A percentile compares a stretch with the other conserved stretches of the same genome.
Conservation (phyloP, 1,284 basidiomycete genomes). For the Apiotrichum brassicae region DNA sequence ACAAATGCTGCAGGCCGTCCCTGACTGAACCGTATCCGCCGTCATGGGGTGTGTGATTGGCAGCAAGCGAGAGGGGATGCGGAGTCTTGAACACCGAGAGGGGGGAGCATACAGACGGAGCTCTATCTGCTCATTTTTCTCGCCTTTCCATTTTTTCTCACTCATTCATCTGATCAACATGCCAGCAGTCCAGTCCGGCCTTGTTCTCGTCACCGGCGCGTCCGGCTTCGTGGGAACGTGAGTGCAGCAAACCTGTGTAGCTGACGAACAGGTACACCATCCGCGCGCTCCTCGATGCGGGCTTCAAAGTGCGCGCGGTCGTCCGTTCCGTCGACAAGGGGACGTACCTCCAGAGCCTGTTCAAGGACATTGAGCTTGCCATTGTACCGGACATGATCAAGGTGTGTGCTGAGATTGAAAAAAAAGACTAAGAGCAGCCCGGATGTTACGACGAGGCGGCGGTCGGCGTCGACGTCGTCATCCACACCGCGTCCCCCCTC, state of each 20-base stretch:
- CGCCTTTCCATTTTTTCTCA: too few relatives aligned
- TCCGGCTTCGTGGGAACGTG: conserved; percentile 25
- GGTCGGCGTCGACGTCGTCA: conserved; percentile 59
- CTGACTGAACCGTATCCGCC: too few relatives aligned
- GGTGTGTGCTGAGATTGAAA: conserved; percentile 30
- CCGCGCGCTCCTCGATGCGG: conserved; percentile 26
- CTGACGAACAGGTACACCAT: conserved; percentile 20
- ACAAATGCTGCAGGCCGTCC: too few relatives aligned
- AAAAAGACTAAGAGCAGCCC: conserved; percentile 41
- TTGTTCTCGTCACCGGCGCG: conserved; percentile 35
- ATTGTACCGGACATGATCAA: conserved; percentile 56
- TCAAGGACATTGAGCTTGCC: conserved; percentile 50
- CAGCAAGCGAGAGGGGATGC: too few relatives aligned
- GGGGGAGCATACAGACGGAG: too few relatives aligned
- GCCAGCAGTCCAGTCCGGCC: conserved; percentile 47
- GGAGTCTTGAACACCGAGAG: too few relatives aligned
- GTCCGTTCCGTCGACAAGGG: conserved; percentile 55
- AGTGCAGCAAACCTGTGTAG: neutral
- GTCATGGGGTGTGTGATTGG: too few relatives aligned
- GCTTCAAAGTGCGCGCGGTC: conserved; percentile 52
- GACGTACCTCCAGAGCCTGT: conserved; percentile 50
- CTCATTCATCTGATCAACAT: conserved; percentile 31
- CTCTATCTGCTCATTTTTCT: too few relatives aligned
- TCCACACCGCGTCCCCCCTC: conserved; percentile 23
- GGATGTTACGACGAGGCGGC: conserved; percentile 64